These are phyloP conservation scores for Malus hybrid DNA, from an alignment of 331 rosid species.

Conservation along the genomic window DNA sequence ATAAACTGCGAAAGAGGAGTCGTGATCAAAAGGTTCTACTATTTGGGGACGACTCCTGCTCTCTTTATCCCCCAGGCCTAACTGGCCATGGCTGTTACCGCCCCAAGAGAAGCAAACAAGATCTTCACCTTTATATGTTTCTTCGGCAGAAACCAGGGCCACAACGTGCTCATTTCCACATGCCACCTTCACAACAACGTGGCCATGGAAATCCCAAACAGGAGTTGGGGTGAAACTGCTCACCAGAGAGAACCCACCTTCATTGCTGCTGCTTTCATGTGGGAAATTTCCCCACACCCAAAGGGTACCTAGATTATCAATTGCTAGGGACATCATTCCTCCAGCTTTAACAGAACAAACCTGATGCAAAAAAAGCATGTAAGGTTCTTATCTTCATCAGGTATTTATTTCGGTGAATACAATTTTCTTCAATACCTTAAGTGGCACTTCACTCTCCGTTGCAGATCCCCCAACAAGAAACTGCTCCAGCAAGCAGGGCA, in stretches of 20 bases:
- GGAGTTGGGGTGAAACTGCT: slow-evolving; percentile 65
- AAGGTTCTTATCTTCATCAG: background rate
- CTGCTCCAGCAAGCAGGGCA: slow-evolving; percentile 51
- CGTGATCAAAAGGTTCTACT: slow-evolving; percentile 39
- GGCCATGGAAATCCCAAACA: slow-evolving; percentile 66
- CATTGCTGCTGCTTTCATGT: slow-evolving; percentile 35
- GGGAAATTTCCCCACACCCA: slow-evolving; percentile 96
- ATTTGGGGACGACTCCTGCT: slow-evolving; percentile 50
- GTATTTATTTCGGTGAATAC: background rate
- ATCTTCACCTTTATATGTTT: slow-evolving; percentile 44
- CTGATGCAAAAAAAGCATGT: slow-evolving; percentile 25
- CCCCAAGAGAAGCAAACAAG: slow-evolving; percentile 91
- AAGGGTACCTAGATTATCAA: slow-evolving; percentile 60
- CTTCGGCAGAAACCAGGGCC: slow-evolving; percentile 56
- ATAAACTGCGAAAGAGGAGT: slow-evolving; percentile 46
- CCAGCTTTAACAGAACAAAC: slow-evolving; percentile 74
- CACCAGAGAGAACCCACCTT: slow-evolving; percentile 35
- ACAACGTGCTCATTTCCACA: slow-evolving; percentile 87
- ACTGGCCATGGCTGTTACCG: slow-evolving; percentile 63
- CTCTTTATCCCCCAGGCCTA: slow-evolving; percentile 79
- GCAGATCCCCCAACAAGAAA: slow-evolving; percentile 48
- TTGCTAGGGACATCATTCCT: slow-evolving; percentile 83
- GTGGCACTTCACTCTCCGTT: slow-evolving; percentile 28
- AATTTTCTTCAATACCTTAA: slow-evolving; percentile 36
- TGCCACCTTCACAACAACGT: slow-evolving; percentile 71